Conservation (phyloP, 2,329 filamentous ascomycete genomes). For the Trichoderma pleuroti region DNA sequence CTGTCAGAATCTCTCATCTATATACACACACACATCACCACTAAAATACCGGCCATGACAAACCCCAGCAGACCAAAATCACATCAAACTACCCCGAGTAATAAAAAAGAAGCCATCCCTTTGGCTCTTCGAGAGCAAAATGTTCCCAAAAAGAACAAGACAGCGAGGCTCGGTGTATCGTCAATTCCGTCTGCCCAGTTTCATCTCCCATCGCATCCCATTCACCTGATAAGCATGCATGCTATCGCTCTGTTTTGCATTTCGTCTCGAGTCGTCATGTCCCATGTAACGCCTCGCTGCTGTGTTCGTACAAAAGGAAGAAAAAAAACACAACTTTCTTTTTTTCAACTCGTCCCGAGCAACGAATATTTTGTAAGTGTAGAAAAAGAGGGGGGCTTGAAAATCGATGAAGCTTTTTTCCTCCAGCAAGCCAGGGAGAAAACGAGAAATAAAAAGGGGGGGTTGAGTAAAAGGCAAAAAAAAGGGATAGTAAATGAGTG, state of each 20-base stretch:
- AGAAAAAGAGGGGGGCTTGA: not conserved
- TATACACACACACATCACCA: slow-evolving; percentile 8
- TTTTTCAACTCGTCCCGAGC: not conserved
- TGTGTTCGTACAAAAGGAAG: slow-evolving; percentile 16
- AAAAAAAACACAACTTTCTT: not conserved
- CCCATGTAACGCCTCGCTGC: slow-evolving; percentile 21
- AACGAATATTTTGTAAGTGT: slow-evolving; percentile 9
- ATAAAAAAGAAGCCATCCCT: not conserved
- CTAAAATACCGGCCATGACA: not conserved
- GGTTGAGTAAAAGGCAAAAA: not conserved
- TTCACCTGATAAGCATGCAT: slow-evolving; percentile 11
- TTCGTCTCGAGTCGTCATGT: slow-evolving; percentile 5
- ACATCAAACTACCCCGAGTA: not conserved
- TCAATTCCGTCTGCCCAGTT: not conserved
- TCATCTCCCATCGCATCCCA: not conserved
- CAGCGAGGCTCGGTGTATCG: not conserved
- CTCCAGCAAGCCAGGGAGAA: not conserved
- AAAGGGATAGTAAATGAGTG: not conserved
- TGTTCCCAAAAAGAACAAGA: not conserved
- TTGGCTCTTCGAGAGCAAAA: not conserved
- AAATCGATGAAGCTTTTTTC: not conserved
- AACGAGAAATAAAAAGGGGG: not conserved
- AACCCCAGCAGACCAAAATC: not conserved
- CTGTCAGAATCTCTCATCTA: slow-evolving; percentile 6
- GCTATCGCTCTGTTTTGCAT: slow-evolving; percentile 9